A percentile compares a stretch with the other conserved stretches of the same genome.
phyloP scores from a whole-genome alignment of 2,329 filamentous ascomycete species.

The Graphiopsis chlorocephala region DNA sequence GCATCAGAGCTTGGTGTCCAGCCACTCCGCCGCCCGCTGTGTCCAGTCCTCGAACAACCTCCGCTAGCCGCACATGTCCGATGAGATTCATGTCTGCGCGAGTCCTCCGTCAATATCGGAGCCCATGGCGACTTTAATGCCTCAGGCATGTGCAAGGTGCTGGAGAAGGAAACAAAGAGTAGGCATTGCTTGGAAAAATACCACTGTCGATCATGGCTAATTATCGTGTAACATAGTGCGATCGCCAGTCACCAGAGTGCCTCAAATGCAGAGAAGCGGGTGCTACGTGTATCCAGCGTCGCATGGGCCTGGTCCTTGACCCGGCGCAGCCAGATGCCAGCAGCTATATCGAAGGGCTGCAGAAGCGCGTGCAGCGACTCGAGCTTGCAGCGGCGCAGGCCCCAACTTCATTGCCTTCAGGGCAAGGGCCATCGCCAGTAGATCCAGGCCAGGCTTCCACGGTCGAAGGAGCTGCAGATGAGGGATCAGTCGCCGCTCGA shows the following conservation, averaged over 20 bases:
- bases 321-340: constrained; percentile 3
- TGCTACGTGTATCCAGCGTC: constrained; percentile 4
- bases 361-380: neutral
- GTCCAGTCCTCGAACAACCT: neutral
- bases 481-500: neutral
- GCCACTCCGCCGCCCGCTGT: neutral
- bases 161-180: constrained; percentile 10
- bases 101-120: neutral
- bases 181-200: neutral
- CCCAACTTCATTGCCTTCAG: neutral
- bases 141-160: constrained; percentile 10
- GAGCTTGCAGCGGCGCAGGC: neutral
- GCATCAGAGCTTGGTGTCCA: neutral
- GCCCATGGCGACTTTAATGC: constrained; percentile 1
- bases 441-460: neutral
- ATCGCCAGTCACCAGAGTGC: neutral
- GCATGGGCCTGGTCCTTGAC: constrained; percentile 4
- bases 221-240: neutral
- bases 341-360: constrained; percentile 8
- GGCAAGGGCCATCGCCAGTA: neutral
- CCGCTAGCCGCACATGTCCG: neutral
- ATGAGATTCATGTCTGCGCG: neutral
- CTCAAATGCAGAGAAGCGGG: constrained; percentile 7
- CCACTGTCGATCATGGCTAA: neutral
- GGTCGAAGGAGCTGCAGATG: neutral